Conservation (phyloP, 1,284 basidiomycete species). For the Cryptococcus depauperatus region DNA sequence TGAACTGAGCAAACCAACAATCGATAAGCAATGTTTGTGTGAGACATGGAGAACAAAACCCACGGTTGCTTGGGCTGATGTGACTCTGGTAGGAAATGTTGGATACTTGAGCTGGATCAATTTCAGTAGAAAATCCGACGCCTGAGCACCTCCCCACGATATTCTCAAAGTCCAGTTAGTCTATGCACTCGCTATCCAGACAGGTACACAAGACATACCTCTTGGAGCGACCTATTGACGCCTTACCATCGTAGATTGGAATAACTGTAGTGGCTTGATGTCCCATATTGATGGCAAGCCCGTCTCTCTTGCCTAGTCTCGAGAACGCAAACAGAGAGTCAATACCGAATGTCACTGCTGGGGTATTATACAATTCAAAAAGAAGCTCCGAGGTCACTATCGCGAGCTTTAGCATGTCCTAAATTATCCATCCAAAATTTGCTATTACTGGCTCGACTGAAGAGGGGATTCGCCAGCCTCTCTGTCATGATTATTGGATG, state of each 20-base stretch:
- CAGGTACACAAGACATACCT: conserved; percentile 51
- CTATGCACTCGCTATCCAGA: background rate
- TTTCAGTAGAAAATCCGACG: conserved; percentile 83
- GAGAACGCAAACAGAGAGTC: conserved; percentile 91
- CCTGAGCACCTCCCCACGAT: conserved; percentile 85
- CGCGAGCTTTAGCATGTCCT: background rate
- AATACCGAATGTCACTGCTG: conserved; percentile 77
- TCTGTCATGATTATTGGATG: conserved; percentile 95
- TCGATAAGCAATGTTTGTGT: background rate
- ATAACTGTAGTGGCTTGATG: conserved; percentile 65
- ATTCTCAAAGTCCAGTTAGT: conserved; percentile 38
- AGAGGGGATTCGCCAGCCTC: conserved; percentile 77
- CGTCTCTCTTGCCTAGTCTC: conserved; percentile 50
- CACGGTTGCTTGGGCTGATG: conserved; percentile 50
- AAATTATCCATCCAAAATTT: background rate
- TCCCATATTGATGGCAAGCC: conserved; percentile 57
- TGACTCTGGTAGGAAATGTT: conserved; percentile 59
- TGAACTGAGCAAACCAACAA: conserved; percentile 56
- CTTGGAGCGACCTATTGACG: conserved; percentile 72
- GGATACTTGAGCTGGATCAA: conserved; percentile 94
- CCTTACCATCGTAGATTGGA: conserved; percentile 70
- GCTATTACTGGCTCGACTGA: conserved; percentile 75
- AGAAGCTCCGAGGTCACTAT: conserved; percentile 89
- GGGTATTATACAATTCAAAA: conserved; percentile 88
- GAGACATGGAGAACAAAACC: conserved; percentile 49